phyloP scores from a whole-genome alignment of 2,329 filamentous ascomycete genomes.

The Colletotrichum higginsianum region DNA sequence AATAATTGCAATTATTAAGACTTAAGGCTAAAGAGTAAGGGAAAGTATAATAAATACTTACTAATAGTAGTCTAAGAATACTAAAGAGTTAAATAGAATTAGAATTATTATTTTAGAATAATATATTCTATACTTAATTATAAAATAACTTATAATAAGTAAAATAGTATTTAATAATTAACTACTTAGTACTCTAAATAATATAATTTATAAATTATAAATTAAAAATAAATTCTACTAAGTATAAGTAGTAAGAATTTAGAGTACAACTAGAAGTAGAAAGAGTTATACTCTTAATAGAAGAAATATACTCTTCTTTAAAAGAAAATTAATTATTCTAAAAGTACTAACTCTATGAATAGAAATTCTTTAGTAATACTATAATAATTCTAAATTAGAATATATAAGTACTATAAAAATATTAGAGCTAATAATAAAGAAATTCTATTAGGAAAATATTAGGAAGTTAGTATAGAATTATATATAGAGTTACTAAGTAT shows the following conservation, averaged over 20 bases:
- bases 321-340: no score
- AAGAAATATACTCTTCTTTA: no score
- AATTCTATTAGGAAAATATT: neutral
- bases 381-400: neutral
- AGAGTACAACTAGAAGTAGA: no score
- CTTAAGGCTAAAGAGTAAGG: no score
- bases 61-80: no score
- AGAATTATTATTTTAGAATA: no score
- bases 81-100: slow-evolving; percentile 28
- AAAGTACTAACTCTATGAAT: no score
- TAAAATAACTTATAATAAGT: no score
- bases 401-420: slow-evolving; percentile 21
- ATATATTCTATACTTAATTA: slow-evolving; percentile 31
- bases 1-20: no score
- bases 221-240: neutral
- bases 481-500: neutral
- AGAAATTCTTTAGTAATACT: neutral
- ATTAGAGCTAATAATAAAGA: slow-evolving; percentile 42
- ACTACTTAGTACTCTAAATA: neutral
- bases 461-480: neutral
- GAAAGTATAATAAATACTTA: no score
- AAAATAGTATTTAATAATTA: neutral
- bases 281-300: no score
- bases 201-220: neutral
- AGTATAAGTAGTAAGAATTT: no score